phyloP scores from a whole-genome alignment of 2,329 filamentous ascomycete genomes.

The Penicillium sp. region DNA sequence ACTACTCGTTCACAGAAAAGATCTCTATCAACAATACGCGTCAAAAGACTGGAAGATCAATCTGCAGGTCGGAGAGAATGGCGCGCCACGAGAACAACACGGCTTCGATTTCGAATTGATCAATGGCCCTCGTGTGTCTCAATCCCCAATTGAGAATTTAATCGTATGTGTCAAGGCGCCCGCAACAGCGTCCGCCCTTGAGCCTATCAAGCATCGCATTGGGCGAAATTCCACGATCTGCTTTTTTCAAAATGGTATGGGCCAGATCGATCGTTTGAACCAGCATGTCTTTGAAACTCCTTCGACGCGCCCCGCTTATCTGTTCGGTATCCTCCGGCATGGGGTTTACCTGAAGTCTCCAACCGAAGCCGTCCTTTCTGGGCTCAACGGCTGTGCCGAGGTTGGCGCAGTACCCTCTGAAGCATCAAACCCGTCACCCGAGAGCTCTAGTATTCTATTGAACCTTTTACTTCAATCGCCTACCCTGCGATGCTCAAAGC shows the following conservation, averaged over 20 bases:
- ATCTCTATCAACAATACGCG: conserved; percentile 15
- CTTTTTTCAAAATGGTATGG: conserved; percentile 20
- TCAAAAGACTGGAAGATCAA: conserved; percentile 15
- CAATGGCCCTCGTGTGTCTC: neutral
- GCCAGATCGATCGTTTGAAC: conserved; percentile 19
- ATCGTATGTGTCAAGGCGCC: conserved; percentile 21
- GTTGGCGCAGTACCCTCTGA: conserved; percentile 10
- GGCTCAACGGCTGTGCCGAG: conserved; percentile 11
- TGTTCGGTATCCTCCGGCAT: conserved; percentile 19
- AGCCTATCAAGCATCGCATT: conserved; percentile 16
- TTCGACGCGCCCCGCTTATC: conserved; percentile 10
- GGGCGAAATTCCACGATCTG: conserved; percentile 16
- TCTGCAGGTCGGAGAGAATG: conserved; percentile 13
- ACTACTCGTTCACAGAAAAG: conserved; percentile 22
- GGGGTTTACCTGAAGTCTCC: conserved; percentile 17
- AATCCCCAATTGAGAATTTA: conserved; percentile 14
- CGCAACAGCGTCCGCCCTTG: conserved; percentile 16
- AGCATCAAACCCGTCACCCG: neutral
- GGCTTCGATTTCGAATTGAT: conserved; percentile 13
- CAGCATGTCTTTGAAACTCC: conserved; percentile 9
- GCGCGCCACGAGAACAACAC: conserved; percentile 2
- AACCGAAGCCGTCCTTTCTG: conserved; percentile 16
- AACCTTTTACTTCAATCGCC: conserved; percentile 11
- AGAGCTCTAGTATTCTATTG: conserved; percentile 3
- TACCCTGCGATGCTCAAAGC: conserved; percentile 11